A percentile compares a stretch with the other conserved stretches of the same genome.
phyloP scores from a whole-genome alignment of 2,329 filamentous ascomycete species.

The Didymella pomorum region DNA sequence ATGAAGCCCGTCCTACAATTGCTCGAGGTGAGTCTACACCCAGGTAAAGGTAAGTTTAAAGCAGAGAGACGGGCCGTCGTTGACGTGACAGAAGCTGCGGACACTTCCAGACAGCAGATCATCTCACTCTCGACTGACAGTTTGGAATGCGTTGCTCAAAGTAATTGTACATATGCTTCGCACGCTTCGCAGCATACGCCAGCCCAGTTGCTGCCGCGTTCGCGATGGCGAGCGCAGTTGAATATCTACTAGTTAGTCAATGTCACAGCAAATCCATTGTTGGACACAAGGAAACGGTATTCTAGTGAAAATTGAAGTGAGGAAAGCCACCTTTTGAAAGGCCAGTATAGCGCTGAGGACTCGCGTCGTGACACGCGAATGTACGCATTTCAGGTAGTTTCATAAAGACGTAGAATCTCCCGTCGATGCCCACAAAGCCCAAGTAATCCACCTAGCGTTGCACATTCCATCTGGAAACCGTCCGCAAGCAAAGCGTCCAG shows the following conservation, averaged over 20 bases:
- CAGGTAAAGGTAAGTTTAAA: neutral
- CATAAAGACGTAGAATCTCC: slow-evolving; percentile 16
- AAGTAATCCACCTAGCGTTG: slow-evolving; percentile 19
- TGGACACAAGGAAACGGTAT: slow-evolving; percentile 34
- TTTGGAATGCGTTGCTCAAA: neutral
- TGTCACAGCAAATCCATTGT: slow-evolving; percentile 14
- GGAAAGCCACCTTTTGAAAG: slow-evolving; percentile 27
- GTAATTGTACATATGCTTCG: no score
- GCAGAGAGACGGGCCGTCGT: neutral
- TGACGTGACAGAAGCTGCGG: neutral
- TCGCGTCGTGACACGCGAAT: slow-evolving; percentile 6
- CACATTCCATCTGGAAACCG: slow-evolving; percentile 8
- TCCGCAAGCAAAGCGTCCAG: slow-evolving; percentile 16
- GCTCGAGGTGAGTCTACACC: neutral
- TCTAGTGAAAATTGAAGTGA: slow-evolving; percentile 30
- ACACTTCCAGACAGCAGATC: neutral
- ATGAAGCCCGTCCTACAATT: neutral
- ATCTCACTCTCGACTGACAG: neutral
- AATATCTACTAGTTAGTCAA: neutral
- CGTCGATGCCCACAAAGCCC: slow-evolving; percentile 35
- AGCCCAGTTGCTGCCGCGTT: no score
- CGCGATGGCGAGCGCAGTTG: no score
- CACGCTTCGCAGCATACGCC: neutral
- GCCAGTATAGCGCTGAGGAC: slow-evolving; percentile 37
- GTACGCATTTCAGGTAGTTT: slow-evolving; percentile 4